These are phyloP conservation scores for Phytophthora pluvialis DNA, from an alignment of 352 stramenopile genomes.

Conservation along the genomic window DNA sequence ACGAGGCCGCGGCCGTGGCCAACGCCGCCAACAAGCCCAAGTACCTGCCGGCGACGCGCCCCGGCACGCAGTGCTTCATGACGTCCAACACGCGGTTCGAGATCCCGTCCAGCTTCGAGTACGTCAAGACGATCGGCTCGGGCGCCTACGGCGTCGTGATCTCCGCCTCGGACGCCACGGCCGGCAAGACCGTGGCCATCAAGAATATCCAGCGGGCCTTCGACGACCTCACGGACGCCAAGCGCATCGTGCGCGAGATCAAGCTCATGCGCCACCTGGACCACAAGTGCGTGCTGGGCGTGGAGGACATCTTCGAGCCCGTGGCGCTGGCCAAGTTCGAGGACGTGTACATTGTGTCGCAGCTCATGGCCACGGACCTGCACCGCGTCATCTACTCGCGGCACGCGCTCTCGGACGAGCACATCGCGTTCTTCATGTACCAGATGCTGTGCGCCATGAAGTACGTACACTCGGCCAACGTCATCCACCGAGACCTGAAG, in stretches of 20 bases:
- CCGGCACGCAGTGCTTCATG: constrained; percentile 82
- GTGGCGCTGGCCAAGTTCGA: constrained; percentile 76
- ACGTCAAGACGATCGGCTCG: constrained; percentile 89
- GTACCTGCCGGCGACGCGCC: constrained; percentile 73
- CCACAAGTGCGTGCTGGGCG: constrained; percentile 89
- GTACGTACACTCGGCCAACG: constrained; percentile 93
- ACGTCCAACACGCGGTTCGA: constrained; percentile 88
- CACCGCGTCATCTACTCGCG: constrained; percentile 91
- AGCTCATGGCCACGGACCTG: constrained; percentile 92
- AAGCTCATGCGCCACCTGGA: constrained; percentile 92
- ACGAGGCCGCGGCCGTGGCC: constrained; percentile 63
- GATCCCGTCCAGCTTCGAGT: constrained; percentile 79
- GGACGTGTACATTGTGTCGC: constrained; percentile 91
- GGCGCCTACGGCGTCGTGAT: constrained; percentile 94
- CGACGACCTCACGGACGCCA: constrained; percentile 98
- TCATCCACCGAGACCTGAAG: constrained; percentile 97
- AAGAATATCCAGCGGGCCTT: constrained; percentile 97
- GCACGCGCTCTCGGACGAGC: constrained; percentile 84
- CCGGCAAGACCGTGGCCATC: constrained; percentile 72
- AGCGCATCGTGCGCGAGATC: constrained; percentile 98
- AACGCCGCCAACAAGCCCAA: constrained; percentile 86
- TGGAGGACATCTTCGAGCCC: constrained; percentile 82
- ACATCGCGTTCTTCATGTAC: constrained; percentile 92
- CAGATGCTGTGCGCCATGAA: constrained; percentile 93
- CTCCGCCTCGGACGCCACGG: constrained; percentile 57